Percentiles rank a stretch among this genome's conserved stretches.
Evolutionary conservation across 2,329 filamentous ascomycete genomes (phyloP).

Genomic region (Aotearoamyces nothofagi): DNA sequence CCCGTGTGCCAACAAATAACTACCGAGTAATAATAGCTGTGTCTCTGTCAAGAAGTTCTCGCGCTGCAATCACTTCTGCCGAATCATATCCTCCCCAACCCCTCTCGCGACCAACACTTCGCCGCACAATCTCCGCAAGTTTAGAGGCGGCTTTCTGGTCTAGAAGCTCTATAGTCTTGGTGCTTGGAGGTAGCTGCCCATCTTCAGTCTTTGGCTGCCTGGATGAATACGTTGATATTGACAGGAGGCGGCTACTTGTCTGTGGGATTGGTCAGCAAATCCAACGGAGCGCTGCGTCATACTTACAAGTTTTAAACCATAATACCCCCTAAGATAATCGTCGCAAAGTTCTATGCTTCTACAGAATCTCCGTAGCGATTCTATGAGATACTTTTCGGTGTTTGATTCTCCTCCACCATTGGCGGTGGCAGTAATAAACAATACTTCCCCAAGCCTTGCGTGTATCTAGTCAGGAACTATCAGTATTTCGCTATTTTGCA

Average conservation of each 20-base stretch:
- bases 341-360: conserved; percentile 89
- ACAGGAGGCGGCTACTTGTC: conserved; percentile 25
- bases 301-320: conserved; percentile 69
- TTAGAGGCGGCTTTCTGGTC: conserved; percentile 61
- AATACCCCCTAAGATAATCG: conserved; percentile 82
- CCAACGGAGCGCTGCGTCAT: neutral
- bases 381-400: conserved; percentile 39
- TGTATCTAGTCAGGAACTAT: conserved; percentile 47
- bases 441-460: conserved; percentile 70
- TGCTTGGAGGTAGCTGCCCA: conserved; percentile 34
- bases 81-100: conserved; percentile 61
- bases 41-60: conserved; percentile 27
- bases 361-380: conserved; percentile 73
- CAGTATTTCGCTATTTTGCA: conserved; percentile 12
- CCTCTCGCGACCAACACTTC: conserved; percentile 40
- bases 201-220: conserved; percentile 30
- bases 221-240: conserved; percentile 25
- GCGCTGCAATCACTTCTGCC: conserved; percentile 56
- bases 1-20: no score
- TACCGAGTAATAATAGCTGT: conserved; percentile 14
- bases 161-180: conserved; percentile 47
- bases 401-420: conserved; percentile 23
- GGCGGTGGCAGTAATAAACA: conserved; percentile 51
- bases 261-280: conserved; percentile 11
- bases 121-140: conserved; percentile 61